Percentiles rank a stretch among this genome's conserved stretches.
phyloP scores from a whole-genome alignment of 1,284 basidiomycete genomes.

The Apiotrichum veenhuisii region DNA sequence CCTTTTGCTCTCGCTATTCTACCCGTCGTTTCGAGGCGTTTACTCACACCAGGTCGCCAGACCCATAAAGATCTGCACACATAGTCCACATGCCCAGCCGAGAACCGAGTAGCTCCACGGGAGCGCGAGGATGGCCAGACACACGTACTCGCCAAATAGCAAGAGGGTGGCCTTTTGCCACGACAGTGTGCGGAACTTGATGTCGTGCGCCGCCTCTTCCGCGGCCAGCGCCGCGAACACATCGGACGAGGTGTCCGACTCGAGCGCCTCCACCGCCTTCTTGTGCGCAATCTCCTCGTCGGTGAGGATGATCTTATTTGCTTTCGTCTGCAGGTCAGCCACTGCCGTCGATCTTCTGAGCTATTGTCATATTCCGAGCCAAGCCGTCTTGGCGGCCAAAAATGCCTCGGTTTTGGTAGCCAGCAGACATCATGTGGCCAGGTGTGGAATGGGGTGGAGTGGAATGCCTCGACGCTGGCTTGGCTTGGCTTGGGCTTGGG shows the following conservation, averaged over 20 bases:
- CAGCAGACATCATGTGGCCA: too few relatives aligned
- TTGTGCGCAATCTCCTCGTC: not conserved
- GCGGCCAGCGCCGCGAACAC: constrained; percentile 29
- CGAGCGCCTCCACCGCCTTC: not conserved
- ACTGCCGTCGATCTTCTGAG: too few relatives aligned
- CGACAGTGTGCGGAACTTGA: constrained; percentile 34
- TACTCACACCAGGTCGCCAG: constrained; percentile 47
- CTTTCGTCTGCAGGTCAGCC: not conserved
- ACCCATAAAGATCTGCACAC: constrained; percentile 59
- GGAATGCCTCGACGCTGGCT: too few relatives aligned
- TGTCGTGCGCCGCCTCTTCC: constrained; percentile 39
- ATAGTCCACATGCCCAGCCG: constrained; percentile 50
- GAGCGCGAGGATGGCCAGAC: constrained; percentile 46
- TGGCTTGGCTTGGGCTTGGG: too few relatives aligned
- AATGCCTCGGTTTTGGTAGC: too few relatives aligned
- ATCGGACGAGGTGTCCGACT: not conserved
- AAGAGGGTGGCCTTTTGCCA: constrained; percentile 47
- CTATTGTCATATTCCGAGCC: too few relatives aligned
- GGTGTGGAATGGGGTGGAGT: too few relatives aligned
- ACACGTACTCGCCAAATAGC: constrained; percentile 47
- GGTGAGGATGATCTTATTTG: not conserved
- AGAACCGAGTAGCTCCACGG: constrained; percentile 41
- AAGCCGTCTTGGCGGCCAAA: not conserved
- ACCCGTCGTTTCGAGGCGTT: too few relatives aligned
- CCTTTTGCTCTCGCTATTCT: too few relatives aligned